phyloP scores from a whole-genome alignment of 495 filamentous ascomycete genomes.

The Articulospora tetracladia region DNA sequence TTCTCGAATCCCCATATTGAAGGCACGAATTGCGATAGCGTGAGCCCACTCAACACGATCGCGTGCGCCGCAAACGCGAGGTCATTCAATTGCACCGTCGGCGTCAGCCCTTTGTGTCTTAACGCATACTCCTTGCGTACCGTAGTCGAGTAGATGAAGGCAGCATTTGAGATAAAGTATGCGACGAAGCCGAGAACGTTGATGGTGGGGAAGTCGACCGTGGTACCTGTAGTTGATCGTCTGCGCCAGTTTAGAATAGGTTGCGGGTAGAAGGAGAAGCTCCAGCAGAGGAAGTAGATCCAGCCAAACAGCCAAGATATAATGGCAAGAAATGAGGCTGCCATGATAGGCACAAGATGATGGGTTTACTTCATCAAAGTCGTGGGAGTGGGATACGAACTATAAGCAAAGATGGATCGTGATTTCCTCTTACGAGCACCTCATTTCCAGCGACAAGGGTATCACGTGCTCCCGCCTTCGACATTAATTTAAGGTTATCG shows the following conservation, averaged over 20 bases:
- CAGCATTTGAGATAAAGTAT: conserved; percentile 68
- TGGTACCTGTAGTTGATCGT: conserved; percentile 72
- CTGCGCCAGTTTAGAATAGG: conserved; percentile 70
- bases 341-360: conserved; percentile 18
- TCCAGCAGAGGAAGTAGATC: conserved; percentile 71
- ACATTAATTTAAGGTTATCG: conserved; percentile 7
- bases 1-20: conserved; percentile 71
- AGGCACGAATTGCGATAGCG: conserved; percentile 70
- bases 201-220: conserved; percentile 80
- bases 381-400: not conserved
- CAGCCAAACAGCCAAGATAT: conserved; percentile 54
- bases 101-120: conserved; percentile 66
- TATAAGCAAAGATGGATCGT: not conserved
- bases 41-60: conserved; percentile 59
- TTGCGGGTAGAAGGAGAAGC: conserved; percentile 90
- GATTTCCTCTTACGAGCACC: not conserved
- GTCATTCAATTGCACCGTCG: conserved; percentile 88
- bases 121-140: conserved; percentile 80
- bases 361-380: conserved; percentile 6
- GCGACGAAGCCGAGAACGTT: conserved; percentile 80
- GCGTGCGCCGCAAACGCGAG: conserved; percentile 81
- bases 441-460: not conserved
- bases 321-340: conserved; percentile 30
- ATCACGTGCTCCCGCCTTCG: not conserved
- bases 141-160: conserved; percentile 72